Percentiles rank a stretch among this genome's conserved stretches.
Conservation (phyloP, 305 asterid species). For the Caryopteris hybrid region DNA sequence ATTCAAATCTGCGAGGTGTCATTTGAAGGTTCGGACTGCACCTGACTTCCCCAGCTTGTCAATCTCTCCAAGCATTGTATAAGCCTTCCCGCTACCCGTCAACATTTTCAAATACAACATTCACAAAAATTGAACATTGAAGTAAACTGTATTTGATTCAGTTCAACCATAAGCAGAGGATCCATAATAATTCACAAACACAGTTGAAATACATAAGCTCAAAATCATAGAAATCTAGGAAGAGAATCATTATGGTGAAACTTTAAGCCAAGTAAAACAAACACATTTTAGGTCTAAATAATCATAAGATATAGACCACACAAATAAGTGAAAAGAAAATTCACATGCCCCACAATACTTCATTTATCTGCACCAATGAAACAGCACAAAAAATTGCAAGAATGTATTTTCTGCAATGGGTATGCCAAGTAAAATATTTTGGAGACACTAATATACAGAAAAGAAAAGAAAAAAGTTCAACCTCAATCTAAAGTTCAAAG, state of each 20-base stretch:
- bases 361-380: no score
- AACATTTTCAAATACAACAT: slow-evolving; percentile 27
- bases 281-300: not conserved
- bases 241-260: not conserved
- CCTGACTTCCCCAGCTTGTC: slow-evolving; percentile 65
- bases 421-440: no score
- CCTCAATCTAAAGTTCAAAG: no score
- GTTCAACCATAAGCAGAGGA: slow-evolving; percentile 12
- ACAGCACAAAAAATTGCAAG: no score
- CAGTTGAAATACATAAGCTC: not conserved
- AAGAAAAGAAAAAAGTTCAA: no score
- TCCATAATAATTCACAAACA: not conserved
- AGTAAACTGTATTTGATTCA: not conserved
- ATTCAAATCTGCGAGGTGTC: slow-evolving; percentile 97
- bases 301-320: no score
- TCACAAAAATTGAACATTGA: not conserved
- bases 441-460: no score
- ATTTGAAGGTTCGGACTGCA: slow-evolving; percentile 89
- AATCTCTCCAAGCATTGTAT: slow-evolving; percentile 96
- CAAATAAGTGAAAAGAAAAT: no score
- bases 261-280: not conserved
- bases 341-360: no score
- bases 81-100: slow-evolving; percentile 99
- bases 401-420: no score
- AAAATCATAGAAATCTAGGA: not conserved